Percentiles rank a stretch among this genome's conserved stretches.
Conservation (phyloP, 352 stramenopile species). For the Phytophthora uliginosa region DNA sequence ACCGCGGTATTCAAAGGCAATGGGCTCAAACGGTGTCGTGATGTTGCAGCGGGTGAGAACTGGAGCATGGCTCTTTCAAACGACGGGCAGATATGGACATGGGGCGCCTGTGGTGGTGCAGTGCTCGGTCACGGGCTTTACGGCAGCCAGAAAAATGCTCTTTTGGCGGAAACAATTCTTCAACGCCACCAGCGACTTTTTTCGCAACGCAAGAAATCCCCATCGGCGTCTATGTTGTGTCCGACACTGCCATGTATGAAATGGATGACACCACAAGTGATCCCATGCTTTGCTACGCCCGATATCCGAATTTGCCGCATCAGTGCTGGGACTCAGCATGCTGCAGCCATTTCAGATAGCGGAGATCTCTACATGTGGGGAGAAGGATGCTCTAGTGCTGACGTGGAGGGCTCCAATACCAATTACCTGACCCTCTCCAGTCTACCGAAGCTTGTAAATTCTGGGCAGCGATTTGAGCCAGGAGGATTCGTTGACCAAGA, state of each 20-base stretch:
- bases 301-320: constrained; percentile 62
- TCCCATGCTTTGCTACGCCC: constrained; percentile 49
- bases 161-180: constrained; percentile 53
- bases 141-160: constrained; percentile 27
- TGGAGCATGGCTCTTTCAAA: constrained; percentile 83
- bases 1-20: constrained; percentile 18
- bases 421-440: constrained; percentile 18
- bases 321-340: constrained; percentile 90
- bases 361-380: constrained; percentile 96
- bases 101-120: constrained; percentile 74
- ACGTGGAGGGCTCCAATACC: constrained; percentile 3
- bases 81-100: constrained; percentile 81
- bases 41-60: constrained; percentile 76
- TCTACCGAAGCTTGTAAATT: constrained; percentile 37
- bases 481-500: background rate
- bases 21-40: constrained; percentile 38
- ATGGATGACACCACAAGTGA: constrained; percentile 58
- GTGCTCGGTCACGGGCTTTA: constrained; percentile 64
- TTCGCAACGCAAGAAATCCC: constrained; percentile 12
- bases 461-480: constrained; percentile 14
- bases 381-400: constrained; percentile 9
- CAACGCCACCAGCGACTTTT: constrained; percentile 51
- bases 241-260: constrained; percentile 36
- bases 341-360: constrained; percentile 82
- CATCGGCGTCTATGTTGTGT: background rate